Base-by-base conservation (phyloP, 2,329 filamentous ascomycete species). In the Aspergillus fumigatiaffinis region DNA sequence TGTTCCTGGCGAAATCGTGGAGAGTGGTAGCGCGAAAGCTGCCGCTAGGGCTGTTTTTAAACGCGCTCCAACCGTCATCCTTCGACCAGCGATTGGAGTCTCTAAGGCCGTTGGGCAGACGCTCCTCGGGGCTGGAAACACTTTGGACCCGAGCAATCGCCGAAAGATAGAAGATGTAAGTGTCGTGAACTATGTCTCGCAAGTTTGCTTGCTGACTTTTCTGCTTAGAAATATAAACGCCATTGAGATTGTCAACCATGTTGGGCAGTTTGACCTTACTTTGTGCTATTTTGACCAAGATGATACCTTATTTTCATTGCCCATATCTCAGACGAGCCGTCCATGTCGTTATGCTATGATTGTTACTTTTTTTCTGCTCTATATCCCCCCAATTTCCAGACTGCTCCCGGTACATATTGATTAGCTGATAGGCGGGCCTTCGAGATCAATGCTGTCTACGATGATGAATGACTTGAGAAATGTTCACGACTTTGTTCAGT, bases 41-140 rank as follows among this genome's bases (percentile, higher is more conserved):
- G 91, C 90, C 1, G 91, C 91, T 14, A 86, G 80, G 67, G 92
- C 89, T 1, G 86, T 99, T 20, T 82, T 88, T 59, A 88, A 84
- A 72, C 85, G 90, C 65, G 92, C 92, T 29, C 94, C 94, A n/a
- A 97, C 92, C 0, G 91, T 97, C 21, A 89, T 99, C 52, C 85
- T 99, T 64, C 81, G 92, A 55, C 94, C 94, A 7, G 91, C 92
- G 3, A 91, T 97, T 66, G 95, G 93, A 0, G 91, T 92, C 7
- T 91, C 88, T 38, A 93, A 93, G 74, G 93, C 88, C 0, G 87
- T 96, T 51, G 91, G 92, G 8, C 90, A 95, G 78, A 91, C 93
- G 41, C 78, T 99, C 57, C 82, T 97, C 77, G 94, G 95, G 4
- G 93, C 92, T 14, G 95, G 91, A 0, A 99, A 99, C 73, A 86